A percentile compares a stretch with the other conserved stretches of the same genome.
These are phyloP conservation scores for Polyplosphaeria fusca DNA, from an alignment of 495 filamentous ascomycete genomes.

Conservation along the genomic window DNA sequence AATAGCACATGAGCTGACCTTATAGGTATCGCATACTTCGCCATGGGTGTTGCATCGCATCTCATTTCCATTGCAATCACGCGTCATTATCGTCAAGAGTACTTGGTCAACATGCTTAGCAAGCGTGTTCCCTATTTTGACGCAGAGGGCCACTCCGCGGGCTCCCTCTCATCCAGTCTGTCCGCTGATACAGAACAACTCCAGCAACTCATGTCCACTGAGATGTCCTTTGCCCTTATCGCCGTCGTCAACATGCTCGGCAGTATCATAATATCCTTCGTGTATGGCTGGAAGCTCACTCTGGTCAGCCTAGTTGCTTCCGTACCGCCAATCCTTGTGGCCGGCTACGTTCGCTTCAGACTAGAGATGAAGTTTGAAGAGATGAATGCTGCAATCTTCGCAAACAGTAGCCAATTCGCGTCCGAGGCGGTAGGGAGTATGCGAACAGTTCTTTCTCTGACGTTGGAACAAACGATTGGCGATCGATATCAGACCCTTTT, in stretches of 20 bases:
- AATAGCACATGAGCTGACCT: no score
- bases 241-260: conserved; percentile 32
- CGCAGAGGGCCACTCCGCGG: conserved; percentile 33
- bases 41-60: conserved; percentile 27
- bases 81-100: conserved; percentile 34
- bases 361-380: conserved; percentile 37
- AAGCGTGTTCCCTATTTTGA: conserved; percentile 37
- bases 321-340: conserved; percentile 33
- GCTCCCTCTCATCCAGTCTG: conserved; percentile 32
- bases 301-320: conserved; percentile 31
- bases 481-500: conserved; percentile 32
- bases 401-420: conserved; percentile 37
- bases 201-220: conserved; percentile 31
- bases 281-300: conserved; percentile 37
- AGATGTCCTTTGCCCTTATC: conserved; percentile 32
- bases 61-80: conserved; percentile 23
- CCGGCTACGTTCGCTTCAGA: conserved; percentile 31
- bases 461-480: conserved; percentile 35
- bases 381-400: conserved; percentile 34
- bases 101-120: conserved; percentile 31
- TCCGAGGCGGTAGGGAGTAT: conserved; percentile 37
- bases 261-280: conserved; percentile 32
- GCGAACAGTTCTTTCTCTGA: conserved; percentile 34
- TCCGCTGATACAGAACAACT: conserved; percentile 29
- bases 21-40: conserved; percentile 22